A percentile compares a stretch with the other conserved stretches of the same genome.
Conservation (phyloP, 257 asterid genomes). For the Nicotiana tomentosiformis region DNA sequence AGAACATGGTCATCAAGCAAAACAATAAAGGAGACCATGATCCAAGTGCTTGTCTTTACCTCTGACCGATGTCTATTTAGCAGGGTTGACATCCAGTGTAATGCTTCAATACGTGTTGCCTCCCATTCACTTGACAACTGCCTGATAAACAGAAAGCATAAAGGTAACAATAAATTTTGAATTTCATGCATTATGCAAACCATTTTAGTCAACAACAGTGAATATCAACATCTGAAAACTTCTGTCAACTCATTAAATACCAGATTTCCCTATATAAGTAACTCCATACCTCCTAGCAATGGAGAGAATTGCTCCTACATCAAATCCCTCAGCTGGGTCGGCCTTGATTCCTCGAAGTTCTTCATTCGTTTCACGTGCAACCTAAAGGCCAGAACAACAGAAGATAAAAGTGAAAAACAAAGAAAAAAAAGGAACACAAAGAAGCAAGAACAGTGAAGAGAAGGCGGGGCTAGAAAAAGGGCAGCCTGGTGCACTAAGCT, state of each 20-base stretch:
- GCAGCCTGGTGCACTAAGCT: too few species aligned
- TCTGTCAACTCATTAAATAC: too few species aligned
- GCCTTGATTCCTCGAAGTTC: constrained; percentile 86
- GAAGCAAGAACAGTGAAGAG: neutral
- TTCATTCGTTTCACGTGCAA: constrained; percentile 96
- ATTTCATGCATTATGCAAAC: neutral
- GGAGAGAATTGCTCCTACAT: constrained; percentile 80
- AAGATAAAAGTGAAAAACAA: neutral
- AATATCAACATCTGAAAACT: too few species aligned
- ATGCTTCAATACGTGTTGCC: constrained; percentile 97
- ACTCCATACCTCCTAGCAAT: constrained; percentile 71
- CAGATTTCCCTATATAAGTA: neutral
- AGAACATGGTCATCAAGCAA: neutral
- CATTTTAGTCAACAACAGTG: too few species aligned
- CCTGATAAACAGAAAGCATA: constrained; percentile 34
- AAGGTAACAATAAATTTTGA: neutral
- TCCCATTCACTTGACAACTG: constrained; percentile 93
- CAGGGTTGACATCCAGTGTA: constrained; percentile 87
- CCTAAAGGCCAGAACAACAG: constrained; percentile 33
- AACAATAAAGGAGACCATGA: neutral
- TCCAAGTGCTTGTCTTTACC: constrained; percentile 32
- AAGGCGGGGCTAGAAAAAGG: neutral
- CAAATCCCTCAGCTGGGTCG: constrained; percentile 80
- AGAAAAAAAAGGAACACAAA: neutral
- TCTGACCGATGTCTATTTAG: constrained; percentile 64